Base-by-base conservation (phyloP, 805 yeast species). In the Yarrowia deformans region DNA sequence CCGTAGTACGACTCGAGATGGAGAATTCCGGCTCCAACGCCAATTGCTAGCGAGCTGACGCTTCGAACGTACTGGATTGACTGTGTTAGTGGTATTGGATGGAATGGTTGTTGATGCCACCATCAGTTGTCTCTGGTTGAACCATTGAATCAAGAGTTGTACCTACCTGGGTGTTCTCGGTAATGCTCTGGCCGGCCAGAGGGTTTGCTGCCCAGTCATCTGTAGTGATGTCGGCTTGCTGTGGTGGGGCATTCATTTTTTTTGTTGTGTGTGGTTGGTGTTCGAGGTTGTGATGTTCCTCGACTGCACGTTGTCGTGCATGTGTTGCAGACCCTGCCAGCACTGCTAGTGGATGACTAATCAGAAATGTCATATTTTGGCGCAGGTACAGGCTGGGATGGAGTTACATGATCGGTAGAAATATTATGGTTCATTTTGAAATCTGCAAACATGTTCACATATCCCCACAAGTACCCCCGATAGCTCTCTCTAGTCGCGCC, bases 11-110 rank as follows among this genome's bases (percentile, higher is more conserved):
- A 82, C 70, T 85, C 85, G 32, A 86, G 77, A 69, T 82, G 82
- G 37, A 87, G 74, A 39, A 86, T 82, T 6, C 90, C 90, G 16
- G 87, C 85, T 19, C 84, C 83, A 3, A 83, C 74, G 14, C 90
- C 90, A 39, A 80, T 78, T 1, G 82, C 78, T 34, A 87, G 77
- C 8, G 87, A 81, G 2, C 84, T 79, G n/a, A 83, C 75, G 72
- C 85, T 87, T 56, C 84, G 81, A 1, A 84, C 70, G 46, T 69
- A 58, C 35, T 68, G 70, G 50, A 73, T 34, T 3, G 70, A 45
- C 75, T 73, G 55, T 32, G 68, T 63, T 63, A 63, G 67, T 16
- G 32, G 40, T 3, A 10, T 13, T 16, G 46, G 23, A 2, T 23
- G 29, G 29, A 23, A 23, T 23, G 29, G 29, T 23, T 23, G 29